A percentile compares a stretch with the other conserved stretches of the same genome.
Evolutionary conservation across 306 rosid genomes (phyloP).

Genomic region (Cucurbita pepo): DNA sequence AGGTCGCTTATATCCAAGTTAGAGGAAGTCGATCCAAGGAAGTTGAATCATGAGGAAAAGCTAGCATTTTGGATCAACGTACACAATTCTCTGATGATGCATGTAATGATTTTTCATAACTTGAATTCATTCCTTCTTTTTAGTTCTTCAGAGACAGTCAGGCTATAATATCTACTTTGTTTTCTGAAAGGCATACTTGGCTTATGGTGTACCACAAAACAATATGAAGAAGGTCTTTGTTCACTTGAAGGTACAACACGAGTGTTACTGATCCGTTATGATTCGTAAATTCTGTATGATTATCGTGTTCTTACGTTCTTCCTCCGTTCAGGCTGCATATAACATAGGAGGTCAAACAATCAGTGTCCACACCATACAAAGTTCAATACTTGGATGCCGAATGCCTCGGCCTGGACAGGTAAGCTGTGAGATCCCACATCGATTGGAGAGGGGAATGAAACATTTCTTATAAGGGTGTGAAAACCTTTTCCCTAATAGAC

Average conservation of each 20-base stretch:
- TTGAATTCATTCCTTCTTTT: not conserved
- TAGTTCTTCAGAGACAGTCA: not conserved
- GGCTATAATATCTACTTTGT: not conserved
- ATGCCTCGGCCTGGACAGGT: conserved; percentile 97
- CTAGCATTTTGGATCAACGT: conserved; percentile 93
- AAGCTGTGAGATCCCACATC: not conserved
- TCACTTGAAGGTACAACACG: conserved; percentile 61
- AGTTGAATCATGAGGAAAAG: conserved; percentile 74
- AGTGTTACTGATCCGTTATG: not conserved
- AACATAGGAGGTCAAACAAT: conserved; percentile 79
- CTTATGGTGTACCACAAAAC: conserved; percentile 89
- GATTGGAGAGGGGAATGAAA: not conserved
- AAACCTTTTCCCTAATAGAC: too few relatives aligned
- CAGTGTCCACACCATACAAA: conserved; percentile 79
- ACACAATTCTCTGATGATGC: conserved; percentile 96
- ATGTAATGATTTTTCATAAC: conserved; percentile 35
- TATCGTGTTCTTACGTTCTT: conserved; percentile 1
- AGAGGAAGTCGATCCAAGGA: conserved; percentile 68
- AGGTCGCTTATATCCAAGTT: conserved; percentile 62
- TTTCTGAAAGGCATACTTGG: conserved; percentile 76
- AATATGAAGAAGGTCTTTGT: conserved; percentile 60
- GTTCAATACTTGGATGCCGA: conserved; percentile 64
- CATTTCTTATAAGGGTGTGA: too few relatives aligned
- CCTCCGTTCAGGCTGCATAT: conserved; percentile 75
- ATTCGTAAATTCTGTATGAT: not conserved